Evolutionary conservation across 768 basidiomycete species (phyloP), one percentile per base, ranked within the genome.

Genomic region (Termitomyces sp.): DNA sequence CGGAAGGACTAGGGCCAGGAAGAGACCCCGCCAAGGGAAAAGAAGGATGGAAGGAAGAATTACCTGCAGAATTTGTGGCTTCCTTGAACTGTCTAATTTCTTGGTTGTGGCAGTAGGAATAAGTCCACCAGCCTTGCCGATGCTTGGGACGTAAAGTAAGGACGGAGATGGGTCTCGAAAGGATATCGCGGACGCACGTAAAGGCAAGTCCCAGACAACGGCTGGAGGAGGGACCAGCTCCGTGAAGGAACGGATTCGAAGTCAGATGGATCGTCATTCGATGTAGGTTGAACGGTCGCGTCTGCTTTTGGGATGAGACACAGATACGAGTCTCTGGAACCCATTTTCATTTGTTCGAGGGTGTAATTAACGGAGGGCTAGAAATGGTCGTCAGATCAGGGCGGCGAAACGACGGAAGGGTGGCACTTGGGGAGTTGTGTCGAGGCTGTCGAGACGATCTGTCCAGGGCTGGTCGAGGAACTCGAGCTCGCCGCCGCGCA

Each of bases 81-180:
- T 94, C 94, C 72, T 90, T 90, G 79, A 98, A 99, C 73, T 99
- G 97, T 57, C 95, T 87, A 60, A 98, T 93, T 73, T 97, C 87
- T 52, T 85, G 82, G 71, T 94, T 91, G 75, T 99, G 94, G 76
- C 96, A 94, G 72, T 91, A 97, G 49, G 92, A 87, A 74, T 98
- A 98, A 37, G 94, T 98, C 77, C 98, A 98, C 94, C 94, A 97
- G 39, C 87, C 85, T 77, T 93, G 90, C 64, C 84, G 84, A 69
- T 88, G 85, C 88, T 93, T 74, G 61, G 31, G 54, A 63, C 58
- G 67, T 74, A 63, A 70, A 68, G 64, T 72, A 69, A 70, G 64
- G 53, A 61, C 64, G 61, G 65, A 55, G 53, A 43, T 56, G 48
- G 41, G 57, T 63, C 67, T 66, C 62, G 67, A 68, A 67, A 65